Base-by-base conservation (phyloP, 1,139 yeast species). In the Arxiozyma bovina region DNA sequence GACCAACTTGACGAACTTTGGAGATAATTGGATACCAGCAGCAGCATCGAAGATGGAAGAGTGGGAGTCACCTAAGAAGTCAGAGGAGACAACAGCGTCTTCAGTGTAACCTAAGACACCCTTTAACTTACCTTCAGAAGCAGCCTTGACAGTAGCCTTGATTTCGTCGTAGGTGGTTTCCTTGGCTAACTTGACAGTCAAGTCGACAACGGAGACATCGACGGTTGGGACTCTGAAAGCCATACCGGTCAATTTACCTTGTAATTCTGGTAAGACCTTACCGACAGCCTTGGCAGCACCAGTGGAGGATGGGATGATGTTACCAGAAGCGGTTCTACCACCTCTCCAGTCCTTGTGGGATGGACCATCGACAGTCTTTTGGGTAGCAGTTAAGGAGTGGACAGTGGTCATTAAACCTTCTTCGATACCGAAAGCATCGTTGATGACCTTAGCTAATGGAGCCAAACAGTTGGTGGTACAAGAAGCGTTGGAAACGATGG, bases 341-440 rank as follows among this genome's bases (percentile, higher is more conserved):
- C 93, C 93, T 85, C 94, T 85, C 94, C 94, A 86, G 80, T 86
- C 94, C 80, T 86, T 86, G 81, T 85, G 90, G 75, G 94, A 86
- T 73, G 94, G 91, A 81, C 94, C 94, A 74, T 86, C 94, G 64
- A 86, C 94, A 60, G 93, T 85, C 82, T 86, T 86, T 77, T 86
- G 94, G 64, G 93, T 85, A 63, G 94, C 94, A 67, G 94, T 86
- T 75, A 86, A 82, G 71, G 93, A 85, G 81, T 86, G 94, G 65
- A 86, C 89, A 61, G 94, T 86, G 77, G 94, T 86, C 94, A 86
- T 86, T 74, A 86, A 80, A 77, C 91, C 94, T 72, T 85, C 87
- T 72, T 85, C 87, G 69, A 86, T 84, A 69, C 91, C 90, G 73
- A 83, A 86, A 64, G 73, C 76, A 72, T 86, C 93, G 78, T 86